Conservation (phyloP, 169 alveolate species). For the Nephromyces sp. region DNA sequence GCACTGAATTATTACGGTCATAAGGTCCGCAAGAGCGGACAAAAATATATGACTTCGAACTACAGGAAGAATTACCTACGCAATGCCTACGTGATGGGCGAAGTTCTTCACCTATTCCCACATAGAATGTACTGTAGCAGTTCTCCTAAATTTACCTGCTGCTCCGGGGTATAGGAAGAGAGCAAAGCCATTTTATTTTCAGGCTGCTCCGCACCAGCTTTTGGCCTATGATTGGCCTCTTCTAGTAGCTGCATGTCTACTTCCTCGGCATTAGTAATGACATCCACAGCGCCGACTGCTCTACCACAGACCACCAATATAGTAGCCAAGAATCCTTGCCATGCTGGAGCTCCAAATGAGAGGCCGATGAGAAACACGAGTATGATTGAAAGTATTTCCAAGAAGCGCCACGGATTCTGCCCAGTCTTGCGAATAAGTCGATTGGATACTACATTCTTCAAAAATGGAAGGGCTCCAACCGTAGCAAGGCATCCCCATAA, state of each 20-base stretch:
- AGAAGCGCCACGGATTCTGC: constrained; percentile 86
- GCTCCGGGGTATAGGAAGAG: too few species aligned
- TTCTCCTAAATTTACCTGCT: too few species aligned
- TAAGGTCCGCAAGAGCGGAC: too few species aligned
- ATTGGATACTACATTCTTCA: constrained; percentile 79
- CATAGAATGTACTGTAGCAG: too few species aligned
- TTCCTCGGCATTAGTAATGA: constrained; percentile 53
- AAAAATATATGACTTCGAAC: too few species aligned
- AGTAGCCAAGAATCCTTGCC: constrained; percentile 48
- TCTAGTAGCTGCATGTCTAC: neutral
- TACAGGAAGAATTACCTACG: too few species aligned
- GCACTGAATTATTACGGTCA: too few species aligned
- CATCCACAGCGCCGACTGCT: constrained; percentile 62
- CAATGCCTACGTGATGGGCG: too few species aligned
- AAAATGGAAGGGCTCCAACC: constrained; percentile 80
- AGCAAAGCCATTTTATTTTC: neutral
- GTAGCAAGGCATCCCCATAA: constrained; percentile 81
- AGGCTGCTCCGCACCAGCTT: too few species aligned
- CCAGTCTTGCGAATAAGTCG: constrained; percentile 80
- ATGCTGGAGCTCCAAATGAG: constrained; percentile 56
- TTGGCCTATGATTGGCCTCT: neutral
- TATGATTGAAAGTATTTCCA: constrained; percentile 75
- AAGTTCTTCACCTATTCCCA: too few species aligned
- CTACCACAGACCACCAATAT: constrained; percentile 61
- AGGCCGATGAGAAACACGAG: constrained; percentile 75